These are phyloP conservation scores for Gnomoniopsis sp. DNA, from an alignment of 2,329 filamentous ascomycete species.

Conservation along the genomic window DNA sequence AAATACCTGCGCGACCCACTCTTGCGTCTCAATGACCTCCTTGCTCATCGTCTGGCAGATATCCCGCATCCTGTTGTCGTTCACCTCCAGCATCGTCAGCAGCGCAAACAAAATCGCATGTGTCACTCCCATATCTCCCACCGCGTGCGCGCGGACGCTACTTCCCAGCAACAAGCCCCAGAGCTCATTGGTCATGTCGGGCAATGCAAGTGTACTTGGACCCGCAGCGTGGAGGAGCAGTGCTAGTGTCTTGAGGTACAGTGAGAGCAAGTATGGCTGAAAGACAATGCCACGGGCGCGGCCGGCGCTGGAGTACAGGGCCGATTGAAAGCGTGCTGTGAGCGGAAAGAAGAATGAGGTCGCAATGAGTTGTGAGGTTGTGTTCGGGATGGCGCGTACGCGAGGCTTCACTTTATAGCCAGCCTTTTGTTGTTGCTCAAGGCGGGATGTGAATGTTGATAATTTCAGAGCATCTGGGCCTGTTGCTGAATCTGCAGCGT, in stretches of 20 bases:
- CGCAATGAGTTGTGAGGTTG: constrained; percentile 71
- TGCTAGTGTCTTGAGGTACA: constrained; percentile 83
- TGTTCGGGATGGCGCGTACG: constrained; percentile 65
- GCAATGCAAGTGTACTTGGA: constrained; percentile 70
- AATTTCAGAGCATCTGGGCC: constrained; percentile 86
- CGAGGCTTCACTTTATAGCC: constrained; percentile 31
- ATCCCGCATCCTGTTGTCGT: constrained; percentile 65
- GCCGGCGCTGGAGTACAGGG: constrained; percentile 38
- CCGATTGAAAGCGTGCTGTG: constrained; percentile 73
- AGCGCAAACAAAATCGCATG: constrained; percentile 76
- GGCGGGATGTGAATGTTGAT: constrained; percentile 78
- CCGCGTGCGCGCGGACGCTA: constrained; percentile 56
- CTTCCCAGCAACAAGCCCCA: constrained; percentile 71
- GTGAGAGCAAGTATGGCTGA: constrained; percentile 70
- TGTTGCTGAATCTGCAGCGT: constrained; percentile 73
- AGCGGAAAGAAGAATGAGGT: constrained; percentile 84
- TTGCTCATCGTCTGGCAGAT: constrained; percentile 72
- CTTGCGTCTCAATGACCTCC: constrained; percentile 79
- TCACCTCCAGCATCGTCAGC: constrained; percentile 77
- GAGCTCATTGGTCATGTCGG: constrained; percentile 78
- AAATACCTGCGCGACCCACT: constrained; percentile 81
- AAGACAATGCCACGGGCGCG: constrained; percentile 60
- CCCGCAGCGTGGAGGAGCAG: constrained; percentile 81
- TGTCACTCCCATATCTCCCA: constrained; percentile 63
- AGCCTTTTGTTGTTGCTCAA: constrained; percentile 54